Evolutionary conservation across 75 land plant species (phyloP).

Genomic region (Cryptomeria japonica): DNA sequence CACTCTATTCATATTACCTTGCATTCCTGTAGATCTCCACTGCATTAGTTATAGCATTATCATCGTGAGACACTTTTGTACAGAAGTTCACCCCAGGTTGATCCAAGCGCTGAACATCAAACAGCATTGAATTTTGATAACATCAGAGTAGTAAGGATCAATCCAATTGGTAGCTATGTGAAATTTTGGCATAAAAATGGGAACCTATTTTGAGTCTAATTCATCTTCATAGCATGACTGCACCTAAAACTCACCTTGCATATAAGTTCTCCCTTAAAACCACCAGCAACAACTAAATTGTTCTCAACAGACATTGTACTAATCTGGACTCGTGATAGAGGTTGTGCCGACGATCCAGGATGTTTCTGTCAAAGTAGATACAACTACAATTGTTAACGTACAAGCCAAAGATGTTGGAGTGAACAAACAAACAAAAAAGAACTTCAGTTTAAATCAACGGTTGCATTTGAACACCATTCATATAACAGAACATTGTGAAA

Average conservation of each 20-base stretch:
- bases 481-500: background rate
- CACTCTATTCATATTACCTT: slow-evolving; percentile 32
- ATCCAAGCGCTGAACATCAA: slow-evolving; percentile 60
- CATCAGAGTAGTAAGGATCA: background rate
- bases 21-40: slow-evolving; percentile 68
- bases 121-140: slow-evolving; percentile 1
- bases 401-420: background rate
- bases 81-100: slow-evolving; percentile 79
- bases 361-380: slow-evolving; percentile 24
- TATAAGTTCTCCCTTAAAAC: slow-evolving; percentile 56
- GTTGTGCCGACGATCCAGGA: slow-evolving; percentile 38
- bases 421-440: background rate
- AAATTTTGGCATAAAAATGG: background rate
- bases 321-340: slow-evolving; percentile 66
- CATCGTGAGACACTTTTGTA: slow-evolving; percentile 78
- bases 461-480: too few species aligned
- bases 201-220: background rate
- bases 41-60: slow-evolving; percentile 91
- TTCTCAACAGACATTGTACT: slow-evolving; percentile 60
- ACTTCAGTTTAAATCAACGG: background rate
- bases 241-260: slow-evolving; percentile 42
- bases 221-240: background rate
- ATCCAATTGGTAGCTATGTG: background rate
- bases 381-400: background rate
- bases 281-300: slow-evolving; percentile 61